Percentiles rank a stretch among this genome's conserved stretches.
phyloP scores from a whole-genome alignment of 441 rosid genomes.

The Viola pubescens region DNA sequence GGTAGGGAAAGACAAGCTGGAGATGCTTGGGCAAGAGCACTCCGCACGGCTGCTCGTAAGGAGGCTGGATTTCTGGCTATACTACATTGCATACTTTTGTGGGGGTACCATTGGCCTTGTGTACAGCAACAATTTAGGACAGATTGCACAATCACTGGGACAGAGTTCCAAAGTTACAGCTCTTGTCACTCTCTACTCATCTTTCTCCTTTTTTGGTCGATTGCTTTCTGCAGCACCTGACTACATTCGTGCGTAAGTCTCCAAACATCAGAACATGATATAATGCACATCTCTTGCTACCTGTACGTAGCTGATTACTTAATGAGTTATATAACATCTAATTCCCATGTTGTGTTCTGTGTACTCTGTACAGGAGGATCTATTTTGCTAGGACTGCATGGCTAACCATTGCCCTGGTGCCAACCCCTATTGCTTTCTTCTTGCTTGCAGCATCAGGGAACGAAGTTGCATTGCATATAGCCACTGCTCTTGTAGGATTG shows the following conservation, averaged over 20 bases:
- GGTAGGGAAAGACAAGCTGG: slow-evolving; percentile 47
- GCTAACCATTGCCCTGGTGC: slow-evolving; percentile 70
- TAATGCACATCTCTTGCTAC: neutral
- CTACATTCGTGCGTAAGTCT: slow-evolving; percentile 66
- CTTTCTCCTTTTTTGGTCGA: slow-evolving; percentile 94
- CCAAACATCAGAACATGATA: neutral
- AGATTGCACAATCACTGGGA: slow-evolving; percentile 81
- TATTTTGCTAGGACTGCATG: slow-evolving; percentile 92
- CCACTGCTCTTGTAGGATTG: slow-evolving; percentile 67
- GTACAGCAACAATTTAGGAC: slow-evolving; percentile 89
- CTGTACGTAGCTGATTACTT: too few relatives aligned
- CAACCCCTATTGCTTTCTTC: slow-evolving; percentile 81
- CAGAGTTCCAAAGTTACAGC: slow-evolving; percentile 43
- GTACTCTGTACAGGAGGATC: slow-evolving; percentile 43
- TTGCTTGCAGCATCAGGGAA: slow-evolving; percentile 48
- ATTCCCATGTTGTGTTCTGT: neutral
- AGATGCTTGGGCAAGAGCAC: slow-evolving; percentile 74
- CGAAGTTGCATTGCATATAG: slow-evolving; percentile 40
- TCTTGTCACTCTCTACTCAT: slow-evolving; percentile 80
- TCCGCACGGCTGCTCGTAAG: slow-evolving; percentile 42
- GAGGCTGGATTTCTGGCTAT: slow-evolving; percentile 84
- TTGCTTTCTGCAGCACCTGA: slow-evolving; percentile 83
- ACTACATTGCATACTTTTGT: slow-evolving; percentile 70
- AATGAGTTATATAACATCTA: neutral
- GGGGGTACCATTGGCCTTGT: slow-evolving; percentile 97